A percentile compares a stretch with the other conserved stretches of the same genome.
These are phyloP conservation scores for Thermothielavioides terrestris DNA, from an alignment of 495 filamentous ascomycete species.

Conservation along the genomic window DNA sequence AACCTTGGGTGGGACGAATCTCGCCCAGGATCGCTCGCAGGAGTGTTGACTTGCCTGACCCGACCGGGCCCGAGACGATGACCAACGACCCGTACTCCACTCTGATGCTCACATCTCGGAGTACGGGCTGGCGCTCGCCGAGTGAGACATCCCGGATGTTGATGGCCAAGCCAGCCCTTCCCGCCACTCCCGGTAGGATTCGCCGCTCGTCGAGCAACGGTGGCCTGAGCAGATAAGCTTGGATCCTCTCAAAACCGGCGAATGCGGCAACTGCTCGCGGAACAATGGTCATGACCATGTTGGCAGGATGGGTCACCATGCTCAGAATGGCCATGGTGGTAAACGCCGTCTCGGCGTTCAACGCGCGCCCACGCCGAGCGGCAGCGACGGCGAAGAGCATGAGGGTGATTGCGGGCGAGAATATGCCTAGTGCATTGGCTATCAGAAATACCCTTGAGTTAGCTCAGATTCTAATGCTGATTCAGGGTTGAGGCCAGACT, in stretches of 20 bases:
- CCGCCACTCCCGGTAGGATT: neutral
- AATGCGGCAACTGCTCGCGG: slow-evolving; percentile 26
- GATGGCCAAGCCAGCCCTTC: neutral
- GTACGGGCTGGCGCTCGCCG: slow-evolving; percentile 4
- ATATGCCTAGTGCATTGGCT: slow-evolving; percentile 37
- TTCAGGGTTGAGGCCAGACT: neutral
- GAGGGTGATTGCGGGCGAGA: slow-evolving; percentile 35
- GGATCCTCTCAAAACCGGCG: slow-evolving; percentile 29
- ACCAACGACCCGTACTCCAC: slow-evolving; percentile 5
- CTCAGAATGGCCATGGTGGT: slow-evolving; percentile 29
- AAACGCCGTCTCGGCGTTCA: slow-evolving; percentile 32
- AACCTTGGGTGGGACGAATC: slow-evolving; percentile 35
- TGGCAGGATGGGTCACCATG: slow-evolving; percentile 33
- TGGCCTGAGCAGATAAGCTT: slow-evolving; percentile 15
- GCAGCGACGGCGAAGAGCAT: slow-evolving; percentile 29
- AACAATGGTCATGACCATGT: slow-evolving; percentile 36
- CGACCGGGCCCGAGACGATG: slow-evolving; percentile 36
- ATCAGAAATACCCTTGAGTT: too few relatives aligned
- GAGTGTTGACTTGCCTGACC: slow-evolving; percentile 50
- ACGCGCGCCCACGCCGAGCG: neutral
- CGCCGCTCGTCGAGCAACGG: neutral
- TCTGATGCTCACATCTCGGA: slow-evolving; percentile 9
- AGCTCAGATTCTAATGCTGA: too few relatives aligned
- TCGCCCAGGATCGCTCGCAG: slow-evolving; percentile 48
- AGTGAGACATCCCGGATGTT: neutral